Base-by-base conservation (phyloP, 495 filamentous ascomycete species). In the Aspergillus affinis region DNA sequence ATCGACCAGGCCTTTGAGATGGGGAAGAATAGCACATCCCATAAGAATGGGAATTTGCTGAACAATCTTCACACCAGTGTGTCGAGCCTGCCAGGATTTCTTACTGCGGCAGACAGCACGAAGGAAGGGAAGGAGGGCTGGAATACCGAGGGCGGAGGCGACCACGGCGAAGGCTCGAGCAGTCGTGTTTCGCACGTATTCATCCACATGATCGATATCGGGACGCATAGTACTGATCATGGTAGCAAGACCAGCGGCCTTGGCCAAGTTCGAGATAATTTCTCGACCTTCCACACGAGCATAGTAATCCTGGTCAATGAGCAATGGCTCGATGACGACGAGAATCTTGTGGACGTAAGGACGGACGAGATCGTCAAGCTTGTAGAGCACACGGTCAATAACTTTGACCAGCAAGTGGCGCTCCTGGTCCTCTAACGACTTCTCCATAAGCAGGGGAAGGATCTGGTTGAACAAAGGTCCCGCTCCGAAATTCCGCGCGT, bases 171-270 rank as follows among this genome's bases (percentile, higher is more conserved):
- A 97, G 5, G 95, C 95, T 76, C 95, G 84, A 60, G 95, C 95
- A 6, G 95, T 99, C 2, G 95, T 99, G 76, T 99, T 99, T 69
- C 95, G 83, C n/a, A 99, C 95, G 74, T 99, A 98, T 67, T 99
- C 95, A 72, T 99, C 95, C 4, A 91, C 90, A 60, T 98, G 93
- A 64, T 99, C 95, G 68, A 99, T 97, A 85, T 99, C 95, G 0
- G 95, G 95, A 63, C 95, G 84, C 94, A 99, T 98, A 6, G 90
- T 93, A 78, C 91, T 96, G 69, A 99, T 98, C 95, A 99, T 99
- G 64, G 93, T 93, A 6, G 95, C 95, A 53, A 99, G 86, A 75
- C 95, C 95, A 61, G 95, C 95, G 13, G 95, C 95, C 77, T 98
- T 98, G 67, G 88, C 88, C 51, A 99, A 84, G 70, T 98, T 98